Evolutionary conservation across 352 stramenopile genomes (phyloP).

Genomic region (Globisporangium nunn): DNA sequence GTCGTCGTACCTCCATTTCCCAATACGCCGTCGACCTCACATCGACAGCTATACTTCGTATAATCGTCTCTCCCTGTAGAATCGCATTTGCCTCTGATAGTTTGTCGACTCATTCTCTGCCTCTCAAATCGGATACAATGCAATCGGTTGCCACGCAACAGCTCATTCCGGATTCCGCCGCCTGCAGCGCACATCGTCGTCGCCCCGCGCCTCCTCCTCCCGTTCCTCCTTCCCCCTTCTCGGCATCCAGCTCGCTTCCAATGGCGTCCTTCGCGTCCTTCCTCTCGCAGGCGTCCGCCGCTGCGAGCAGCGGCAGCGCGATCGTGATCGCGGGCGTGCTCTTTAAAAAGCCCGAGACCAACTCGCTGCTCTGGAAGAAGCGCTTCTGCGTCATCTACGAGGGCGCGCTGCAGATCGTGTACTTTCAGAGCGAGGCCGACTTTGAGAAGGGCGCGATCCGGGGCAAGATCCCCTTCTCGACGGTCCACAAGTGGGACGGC

Average conservation of each 20-base stretch:
- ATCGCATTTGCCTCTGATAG: too few species aligned
- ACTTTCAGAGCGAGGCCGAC: slow-evolving; percentile 67
- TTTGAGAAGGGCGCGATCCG: slow-evolving; percentile 68
- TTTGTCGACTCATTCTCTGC: too few species aligned
- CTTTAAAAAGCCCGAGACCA: slow-evolving; percentile 81
- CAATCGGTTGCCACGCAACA: too few species aligned
- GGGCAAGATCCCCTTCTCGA: slow-evolving; percentile 77
- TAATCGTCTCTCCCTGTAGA: too few species aligned
- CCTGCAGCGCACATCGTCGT: slow-evolving; percentile 3
- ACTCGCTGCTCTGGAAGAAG: slow-evolving; percentile 84
- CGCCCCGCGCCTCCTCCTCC: not conserved
- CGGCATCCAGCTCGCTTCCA: not conserved
- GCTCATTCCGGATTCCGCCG: slow-evolving; percentile 15
- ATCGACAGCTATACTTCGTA: too few species aligned
- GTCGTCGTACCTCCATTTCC: too few species aligned
- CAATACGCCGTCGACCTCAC: too few species aligned
- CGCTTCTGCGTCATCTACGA: slow-evolving; percentile 80
- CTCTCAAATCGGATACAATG: too few species aligned
- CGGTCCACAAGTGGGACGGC: slow-evolving; percentile 78
- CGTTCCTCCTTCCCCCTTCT: not conserved
- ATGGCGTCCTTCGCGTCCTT: slow-evolving; percentile 47
- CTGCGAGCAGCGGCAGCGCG: slow-evolving; percentile 16
- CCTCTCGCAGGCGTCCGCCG: slow-evolving; percentile 40
- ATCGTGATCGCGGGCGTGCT: slow-evolving; percentile 60
- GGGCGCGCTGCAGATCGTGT: slow-evolving; percentile 67